Base-by-base conservation (phyloP, 2,329 filamentous ascomycete species). In the Ophiostoma piceae region DNA sequence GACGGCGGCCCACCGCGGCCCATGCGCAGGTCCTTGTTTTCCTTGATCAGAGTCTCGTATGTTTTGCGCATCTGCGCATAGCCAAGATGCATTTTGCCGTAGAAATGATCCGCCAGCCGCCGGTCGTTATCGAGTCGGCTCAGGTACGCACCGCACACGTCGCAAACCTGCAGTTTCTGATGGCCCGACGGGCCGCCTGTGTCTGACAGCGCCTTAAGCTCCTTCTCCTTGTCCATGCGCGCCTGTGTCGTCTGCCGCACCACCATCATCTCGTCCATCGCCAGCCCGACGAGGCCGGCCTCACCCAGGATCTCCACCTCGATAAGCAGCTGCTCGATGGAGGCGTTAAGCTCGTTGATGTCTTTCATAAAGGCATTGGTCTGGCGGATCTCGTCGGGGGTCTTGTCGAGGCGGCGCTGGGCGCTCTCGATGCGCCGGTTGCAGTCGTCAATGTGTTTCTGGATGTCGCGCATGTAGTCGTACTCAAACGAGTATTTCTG, bases 1-100 rank as follows among this genome's bases (percentile, higher is more conserved):
- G n/a, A 66, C 43, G 51, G 68, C 32, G 77, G 77, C 22, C 80
- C 80, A 71, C 80, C 82, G 67, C 82, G 82, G 43, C 79, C 78
- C 75, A 62, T 81, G 81, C 72, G 83, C 77, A 39, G 79, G 77
- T 11, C 80, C 75, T 92, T 91, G 79, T 97, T 84, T 78, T 11
- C 80, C 75, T 92, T 91, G 79, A 96, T 84, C 73, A 99, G 88
- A n/a, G 86, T 83, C 70, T 97, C 93, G 76, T 88, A 93, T 2
- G 93, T 95, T 84, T 95, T 96, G 75, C 95, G 88, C 95, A 99
- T 99, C 81, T 97, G 92, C 19, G 95, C 95, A 78, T 98, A 99
- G 0, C 95, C 95, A 70, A 99, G 82, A 77, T 99, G 95, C 95
- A 99, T 99, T 84, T 99, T 99, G 29, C 95, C 95, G 79, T 97